Conservation (phyloP, 257 asterid genomes). For the Capsicum baccatum region DNA sequence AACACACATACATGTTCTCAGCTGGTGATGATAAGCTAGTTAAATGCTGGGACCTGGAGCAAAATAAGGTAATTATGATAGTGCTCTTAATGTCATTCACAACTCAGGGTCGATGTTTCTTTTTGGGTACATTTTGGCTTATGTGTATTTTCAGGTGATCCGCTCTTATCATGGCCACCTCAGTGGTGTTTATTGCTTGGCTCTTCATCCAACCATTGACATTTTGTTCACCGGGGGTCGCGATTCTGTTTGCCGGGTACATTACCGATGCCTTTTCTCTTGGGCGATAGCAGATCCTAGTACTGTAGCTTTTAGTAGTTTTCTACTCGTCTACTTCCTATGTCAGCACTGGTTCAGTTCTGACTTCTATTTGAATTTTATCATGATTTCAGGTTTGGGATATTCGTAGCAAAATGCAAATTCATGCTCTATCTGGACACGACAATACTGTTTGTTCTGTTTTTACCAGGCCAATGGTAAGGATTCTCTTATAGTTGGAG, state of each 20-base stretch:
- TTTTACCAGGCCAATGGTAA: slow-evolving; percentile 78
- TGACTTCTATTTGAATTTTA: not conserved
- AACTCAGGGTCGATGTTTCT: not conserved
- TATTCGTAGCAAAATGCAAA: slow-evolving; percentile 92
- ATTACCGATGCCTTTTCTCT: not conserved
- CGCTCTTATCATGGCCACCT: slow-evolving; percentile 99
- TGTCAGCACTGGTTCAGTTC: slow-evolving; percentile 41
- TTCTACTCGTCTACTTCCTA: slow-evolving; percentile 45
- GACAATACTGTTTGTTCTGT: slow-evolving; percentile 98
- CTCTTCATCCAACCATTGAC: slow-evolving; percentile 94
- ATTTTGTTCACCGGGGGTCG: slow-evolving; percentile 94
- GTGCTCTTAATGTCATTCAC: slow-evolving; percentile 7
- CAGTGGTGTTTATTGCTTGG: slow-evolving; percentile 96
- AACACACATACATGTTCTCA: slow-evolving; percentile 96
- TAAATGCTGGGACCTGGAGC: slow-evolving; percentile 99
- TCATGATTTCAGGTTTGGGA: slow-evolving; percentile 60
- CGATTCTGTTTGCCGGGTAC: slow-evolving; percentile 94
- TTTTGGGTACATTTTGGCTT: not conserved
- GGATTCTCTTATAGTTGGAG: slow-evolving; percentile 7
- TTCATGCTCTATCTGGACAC: slow-evolving; percentile 88
- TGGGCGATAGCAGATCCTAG: not conserved
- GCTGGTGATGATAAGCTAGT: slow-evolving; percentile 99
- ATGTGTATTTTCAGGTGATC: slow-evolving; percentile 58
- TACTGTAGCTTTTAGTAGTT: slow-evolving; percentile 9
- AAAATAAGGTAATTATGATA: slow-evolving; percentile 74